Base-by-base conservation (phyloP, 169 alveolate genomes). In the Plasmodium ovale region DNA sequence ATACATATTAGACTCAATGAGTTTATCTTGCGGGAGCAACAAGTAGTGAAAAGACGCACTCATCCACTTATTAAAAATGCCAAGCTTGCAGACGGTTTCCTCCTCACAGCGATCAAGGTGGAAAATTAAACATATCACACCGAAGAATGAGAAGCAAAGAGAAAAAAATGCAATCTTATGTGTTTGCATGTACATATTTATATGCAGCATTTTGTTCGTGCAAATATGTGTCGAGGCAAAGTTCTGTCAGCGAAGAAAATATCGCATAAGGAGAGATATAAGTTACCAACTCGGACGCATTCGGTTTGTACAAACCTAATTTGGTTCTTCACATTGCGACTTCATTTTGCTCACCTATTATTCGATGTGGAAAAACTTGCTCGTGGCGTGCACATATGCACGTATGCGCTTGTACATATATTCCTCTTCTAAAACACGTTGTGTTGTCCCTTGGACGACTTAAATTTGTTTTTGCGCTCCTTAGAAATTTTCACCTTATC, bases 401-500 rank as follows among this genome's bases (percentile, higher is more conserved):
- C 3, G 27, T 56, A 58, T 19, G 23, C 10, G 10, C 5, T 5
- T 16, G n/a, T 58, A 58, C 10, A 58, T 19, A 58, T 19, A 7
- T 7, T 6, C 7, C 23, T 16, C 1, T 77, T 29, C 19, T 79
- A 79, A 51, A 47, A 79, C 9, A 79, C 62, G 82, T 79, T 79
- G 59, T 79, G 89, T 44, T 79, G 89, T 9, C 89, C 89, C 51
- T 79, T 79, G 51, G 89, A 79, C 12, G 89, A 79, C 49, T 79
- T 79, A 44, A 65, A 79, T 65, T 79, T 79, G 51, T 65, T 79
- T 79, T 79, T 79, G 58, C 89, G 33, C 33, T 62, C 89, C 56
- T 59, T 79, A 19, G 89, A 79, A 47, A 79, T 64, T 67, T 64
- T 35, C 21, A 65, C 71, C 31, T 79, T 79, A 49, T 79, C 89